Base-by-base conservation (phyloP, 192 early-diverging fungal species). In the Dissophora ornata region DNA sequence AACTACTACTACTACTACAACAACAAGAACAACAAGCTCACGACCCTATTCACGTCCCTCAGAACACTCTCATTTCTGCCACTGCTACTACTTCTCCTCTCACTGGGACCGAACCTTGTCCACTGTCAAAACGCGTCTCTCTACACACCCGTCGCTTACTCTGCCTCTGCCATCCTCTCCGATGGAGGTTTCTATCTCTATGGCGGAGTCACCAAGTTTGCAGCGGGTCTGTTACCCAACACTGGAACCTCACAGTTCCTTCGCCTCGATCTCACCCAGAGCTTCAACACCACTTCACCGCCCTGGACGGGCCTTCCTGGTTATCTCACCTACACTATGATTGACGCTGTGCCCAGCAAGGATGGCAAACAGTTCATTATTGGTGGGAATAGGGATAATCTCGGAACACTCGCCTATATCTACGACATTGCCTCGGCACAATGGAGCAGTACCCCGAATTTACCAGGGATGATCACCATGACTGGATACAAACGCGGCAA, bases 151-250 rank as follows among this genome's bases (percentile, higher is more conserved):
- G 15, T 77, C 15, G 1, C 73, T 22, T 45, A 62, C 28, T 41
- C 73, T 25, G 73, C 52, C 19, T 62, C 73, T 1, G 57, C 73
- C 8, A 62, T 77, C 22, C 65, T 77, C 1, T 58, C 73, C 5
- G 73, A 77, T 22, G 73, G 64, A 7, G 16, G 6, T 0, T 41
- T 77, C 38, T 77, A 77, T 21, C 46, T 77, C 29, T 77, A 62
- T 32, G 73, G 73, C 28, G 73, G 73, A 2, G 53, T 52, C 65
- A 57, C 38, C 52, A 13, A 34, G 21, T 77, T 77, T 44, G 62
- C 26, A 0, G 6, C 46, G 12, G 28, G 22, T 1, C 3, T 1
- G 10, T 7, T 2, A 18, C 24, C 12, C 24, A 77, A 77, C 45
- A 19, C 16, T 6, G 73, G 73, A 19, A 21, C 64, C 21, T 42